phyloP scores from a whole-genome alignment of 2,329 filamentous ascomycete species.

The Thermothelomyces thermophilus region DNA sequence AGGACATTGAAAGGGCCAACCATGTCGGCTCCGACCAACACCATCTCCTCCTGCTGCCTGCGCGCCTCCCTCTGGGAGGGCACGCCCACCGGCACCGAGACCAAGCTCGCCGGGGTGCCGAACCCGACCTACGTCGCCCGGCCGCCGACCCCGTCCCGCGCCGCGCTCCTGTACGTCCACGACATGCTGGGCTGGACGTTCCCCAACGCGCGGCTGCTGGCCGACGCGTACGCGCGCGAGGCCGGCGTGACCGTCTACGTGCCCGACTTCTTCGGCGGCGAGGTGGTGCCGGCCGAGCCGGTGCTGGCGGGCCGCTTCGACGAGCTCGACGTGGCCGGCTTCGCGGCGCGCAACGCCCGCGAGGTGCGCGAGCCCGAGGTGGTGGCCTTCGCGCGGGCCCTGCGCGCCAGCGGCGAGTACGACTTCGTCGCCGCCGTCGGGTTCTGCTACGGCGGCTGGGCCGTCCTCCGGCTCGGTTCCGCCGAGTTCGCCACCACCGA shows the following conservation, averaged over 20 bases:
- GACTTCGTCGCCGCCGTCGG: conserved; percentile 37
- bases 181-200: conserved; percentile 47
- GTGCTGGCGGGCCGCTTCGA: conserved; percentile 25
- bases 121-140: conserved; percentile 9
- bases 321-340: conserved; percentile 33
- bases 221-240: conserved; percentile 42
- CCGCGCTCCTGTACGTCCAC: conserved; percentile 42
- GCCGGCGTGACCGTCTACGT: conserved; percentile 40
- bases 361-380: conserved; percentile 35
- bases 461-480: conserved; percentile 39
- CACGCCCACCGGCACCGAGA: conserved; percentile 10
- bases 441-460: conserved; percentile 49
- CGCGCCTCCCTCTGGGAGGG: conserved; percentile 16
- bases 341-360: conserved; percentile 33
- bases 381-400: conserved; percentile 31
- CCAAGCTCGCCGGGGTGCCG: conserved; percentile 3
- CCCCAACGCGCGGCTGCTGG: conserved; percentile 41
- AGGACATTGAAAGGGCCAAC: no score
- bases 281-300: conserved; percentile 26
- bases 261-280: conserved; percentile 42
- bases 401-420: conserved; percentile 29
- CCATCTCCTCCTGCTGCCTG: conserved; percentile 12
- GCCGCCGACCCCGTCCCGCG: conserved; percentile 27
- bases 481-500: conserved; percentile 31
- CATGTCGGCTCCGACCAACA: background rate